Percentiles rank a stretch among this genome's conserved stretches.
phyloP scores from a whole-genome alignment of 2,329 filamentous ascomycete species.

The Arthrinium phaeospermum region DNA sequence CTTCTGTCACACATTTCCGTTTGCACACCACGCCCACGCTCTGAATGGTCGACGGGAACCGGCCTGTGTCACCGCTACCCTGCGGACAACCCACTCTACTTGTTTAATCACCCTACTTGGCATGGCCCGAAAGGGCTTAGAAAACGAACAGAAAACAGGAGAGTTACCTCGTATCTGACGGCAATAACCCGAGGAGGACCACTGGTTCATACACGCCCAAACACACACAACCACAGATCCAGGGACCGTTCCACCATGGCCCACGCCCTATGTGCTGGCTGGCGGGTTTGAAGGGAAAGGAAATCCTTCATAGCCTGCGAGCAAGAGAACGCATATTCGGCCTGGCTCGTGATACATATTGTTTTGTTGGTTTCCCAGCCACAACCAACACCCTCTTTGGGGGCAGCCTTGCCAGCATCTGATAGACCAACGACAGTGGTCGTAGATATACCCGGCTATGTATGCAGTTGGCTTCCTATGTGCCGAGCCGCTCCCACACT shows the following conservation, averaged over 20 bases:
- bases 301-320: background rate
- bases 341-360: background rate
- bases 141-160: constrained; percentile 3
- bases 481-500: constrained; percentile 31
- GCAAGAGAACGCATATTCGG: background rate
- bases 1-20: constrained; percentile 17
- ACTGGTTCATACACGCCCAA: background rate
- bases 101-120: background rate
- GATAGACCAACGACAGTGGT: background rate
- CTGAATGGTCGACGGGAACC: constrained; percentile 13
- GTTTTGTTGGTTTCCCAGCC: background rate
- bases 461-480: constrained; percentile 24
- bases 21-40: constrained; percentile 12
- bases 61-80: background rate
- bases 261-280: background rate
- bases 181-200: constrained; percentile 8
- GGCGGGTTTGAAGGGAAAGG: background rate
- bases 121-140: background rate
- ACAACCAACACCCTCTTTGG: background rate
- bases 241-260: background rate
- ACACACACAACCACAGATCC: background rate
- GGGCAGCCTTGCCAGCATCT: background rate
- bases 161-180: background rate
- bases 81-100: background rate
- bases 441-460: constrained; percentile 10